Conservation (phyloP, 352 stramenopile species). For the Thraustochytrium striatum region DNA sequence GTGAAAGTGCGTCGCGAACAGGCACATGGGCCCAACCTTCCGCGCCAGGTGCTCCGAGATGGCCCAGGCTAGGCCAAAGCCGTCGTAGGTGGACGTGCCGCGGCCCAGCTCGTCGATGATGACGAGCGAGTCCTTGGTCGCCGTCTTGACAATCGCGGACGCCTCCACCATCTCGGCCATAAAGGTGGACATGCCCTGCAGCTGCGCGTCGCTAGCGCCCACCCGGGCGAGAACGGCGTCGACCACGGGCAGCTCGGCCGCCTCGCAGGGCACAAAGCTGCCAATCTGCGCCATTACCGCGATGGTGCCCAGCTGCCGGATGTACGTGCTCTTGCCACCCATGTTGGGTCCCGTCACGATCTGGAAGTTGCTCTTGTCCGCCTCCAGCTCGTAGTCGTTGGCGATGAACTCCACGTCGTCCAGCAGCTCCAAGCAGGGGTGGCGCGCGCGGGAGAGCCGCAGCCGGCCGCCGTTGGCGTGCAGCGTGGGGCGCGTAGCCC, state of each 20-base stretch:
- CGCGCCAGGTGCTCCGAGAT: conserved; percentile 94
- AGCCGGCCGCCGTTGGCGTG: conserved; percentile 55
- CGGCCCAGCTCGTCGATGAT: conserved; percentile 99
- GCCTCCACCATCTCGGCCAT: conserved; percentile 99
- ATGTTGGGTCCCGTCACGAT: conserved; percentile 99
- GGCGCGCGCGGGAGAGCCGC: conserved; percentile 74
- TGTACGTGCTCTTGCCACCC: conserved; percentile 97
- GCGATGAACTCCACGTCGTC: conserved; percentile 94
- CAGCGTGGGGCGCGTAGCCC: conserved; percentile 60
- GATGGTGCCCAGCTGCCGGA: conserved; percentile 90
- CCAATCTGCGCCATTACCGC: conserved; percentile 92
- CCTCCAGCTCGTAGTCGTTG: conserved; percentile 81
- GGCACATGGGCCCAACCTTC: conserved; percentile 71
- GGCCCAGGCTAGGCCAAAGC: conserved; percentile 83
- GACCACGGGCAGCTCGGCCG: conserved; percentile 84
- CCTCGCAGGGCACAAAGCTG: conserved; percentile 86
- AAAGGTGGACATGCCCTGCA: conserved; percentile 96
- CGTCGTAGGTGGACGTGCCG: conserved; percentile 85
- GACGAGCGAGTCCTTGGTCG: conserved; percentile 86
- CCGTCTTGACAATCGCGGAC: conserved; percentile 87
- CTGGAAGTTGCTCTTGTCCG: conserved; percentile 77
- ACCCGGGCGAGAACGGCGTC: conserved; percentile 93
- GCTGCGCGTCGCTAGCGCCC: conserved; percentile 91
- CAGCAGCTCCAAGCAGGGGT: conserved; percentile 97
- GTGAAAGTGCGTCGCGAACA: conserved; percentile 99